Base-by-base conservation (phyloP, 2,329 filamentous ascomycete species). In the Penicillium sp. region DNA sequence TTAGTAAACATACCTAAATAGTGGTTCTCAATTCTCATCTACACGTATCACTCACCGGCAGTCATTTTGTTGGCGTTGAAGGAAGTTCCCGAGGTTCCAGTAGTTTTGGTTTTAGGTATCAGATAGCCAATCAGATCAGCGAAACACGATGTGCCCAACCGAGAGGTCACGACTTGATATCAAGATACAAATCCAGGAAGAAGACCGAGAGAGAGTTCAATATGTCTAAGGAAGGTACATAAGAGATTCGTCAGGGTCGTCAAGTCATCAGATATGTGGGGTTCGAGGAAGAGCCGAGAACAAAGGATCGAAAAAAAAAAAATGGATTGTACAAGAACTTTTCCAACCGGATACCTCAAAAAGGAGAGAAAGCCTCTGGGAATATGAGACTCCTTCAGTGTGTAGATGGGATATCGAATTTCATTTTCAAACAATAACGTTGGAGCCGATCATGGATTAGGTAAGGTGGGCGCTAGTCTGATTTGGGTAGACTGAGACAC, bases 181-280 rank as follows among this genome's bases (percentile, higher is more conserved):
- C 38, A 57, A 38, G 42, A 44, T 56, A 34, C 11, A 56, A 56
- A 32, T 42, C 47, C 44, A 57, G 43, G 50, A 59, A 56, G 45
- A 47, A 53, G 55, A 55, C 59, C 50, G 51, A 37, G 52, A 56
- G 54, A 52, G 55, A 45, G 20, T 56, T 56, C 50, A 51, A 55
- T 58, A 54, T 56, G 56, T 51, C 51, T 60, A 68, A 57, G 58
- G 62, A 70, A 68, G 68, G 63, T 66, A 70, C 59, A 68, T 66
- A 70, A 66, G 66, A 72, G 66, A 74, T 69, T 73, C 72, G 70
- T 75, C 66, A 71, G 62, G 66, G 64, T 75, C 73, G 67, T 75
- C 70, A 75, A 72, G 65, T 74, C 72, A 69, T 75, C 64, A 50
- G 47, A 50, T 53, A 65, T 53, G 50, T 56, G 52, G 59, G 57